Evolutionary conservation across 179 eudicot species (phyloP).

Genomic region (Patellifolia procumbens): DNA sequence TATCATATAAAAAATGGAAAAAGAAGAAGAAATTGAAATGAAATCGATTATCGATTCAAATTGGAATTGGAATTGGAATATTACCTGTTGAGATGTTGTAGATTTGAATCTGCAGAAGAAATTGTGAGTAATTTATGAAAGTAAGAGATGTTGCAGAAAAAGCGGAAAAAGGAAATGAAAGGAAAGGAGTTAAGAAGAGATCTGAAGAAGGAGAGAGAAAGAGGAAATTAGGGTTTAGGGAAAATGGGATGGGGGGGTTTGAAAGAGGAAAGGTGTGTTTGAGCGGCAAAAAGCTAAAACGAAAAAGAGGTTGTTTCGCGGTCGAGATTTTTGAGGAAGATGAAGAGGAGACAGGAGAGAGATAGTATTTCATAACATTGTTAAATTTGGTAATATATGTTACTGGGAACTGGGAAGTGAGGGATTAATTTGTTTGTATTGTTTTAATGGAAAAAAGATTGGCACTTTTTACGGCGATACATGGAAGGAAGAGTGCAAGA

Average conservation of each 20-base stretch:
- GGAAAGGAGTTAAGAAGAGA: slow-evolving; percentile 18
- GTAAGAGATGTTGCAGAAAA: slow-evolving; percentile 34
- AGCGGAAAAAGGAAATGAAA: slow-evolving; percentile 10
- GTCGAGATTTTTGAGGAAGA: slow-evolving; percentile 34
- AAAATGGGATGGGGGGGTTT: slow-evolving; percentile 15
- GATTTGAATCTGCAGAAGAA: slow-evolving; percentile 15
- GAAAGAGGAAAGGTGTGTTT: slow-evolving; percentile 13
- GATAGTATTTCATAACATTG: too few species aligned
- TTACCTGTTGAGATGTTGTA: neutral
- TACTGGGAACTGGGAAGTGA: neutral
- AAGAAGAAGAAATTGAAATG: neutral
- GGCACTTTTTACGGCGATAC: neutral
- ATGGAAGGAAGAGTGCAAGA: slow-evolving; percentile 1
- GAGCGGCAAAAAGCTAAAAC: slow-evolving; percentile 44
- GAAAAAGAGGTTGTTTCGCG: slow-evolving; percentile 54
- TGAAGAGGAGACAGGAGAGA: neutral
- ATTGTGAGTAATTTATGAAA: slow-evolving; percentile 5
- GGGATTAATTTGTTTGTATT: too few species aligned
- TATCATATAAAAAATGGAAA: neutral
- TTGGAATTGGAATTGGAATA: slow-evolving; percentile 10
- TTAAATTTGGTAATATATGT: too few species aligned
- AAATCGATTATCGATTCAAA: neutral
- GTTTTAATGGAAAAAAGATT: neutral
- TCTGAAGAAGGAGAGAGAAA: neutral
- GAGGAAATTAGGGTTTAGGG: slow-evolving; percentile 43